phyloP scores from a whole-genome alignment of 305 asterid species.

The Stenogyne calaminthoides region DNA sequence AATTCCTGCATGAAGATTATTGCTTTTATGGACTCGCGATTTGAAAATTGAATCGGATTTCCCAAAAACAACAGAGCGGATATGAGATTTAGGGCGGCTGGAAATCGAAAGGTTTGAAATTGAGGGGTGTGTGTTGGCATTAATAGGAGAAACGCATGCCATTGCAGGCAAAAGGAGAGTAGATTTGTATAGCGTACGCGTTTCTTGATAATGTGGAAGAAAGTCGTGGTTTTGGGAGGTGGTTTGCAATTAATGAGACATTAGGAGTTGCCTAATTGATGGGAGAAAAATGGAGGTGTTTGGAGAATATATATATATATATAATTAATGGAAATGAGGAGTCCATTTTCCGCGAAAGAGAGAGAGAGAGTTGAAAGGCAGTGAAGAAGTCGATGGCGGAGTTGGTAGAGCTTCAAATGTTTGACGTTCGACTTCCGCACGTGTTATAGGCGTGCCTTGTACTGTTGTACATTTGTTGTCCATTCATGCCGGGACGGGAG shows the following conservation, averaged over 20 bases:
- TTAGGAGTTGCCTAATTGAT: neutral
- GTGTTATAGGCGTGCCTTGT: too few species aligned
- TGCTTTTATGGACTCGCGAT: conserved; percentile 1
- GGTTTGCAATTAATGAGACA: neutral
- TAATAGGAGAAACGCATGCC: conserved; percentile 44
- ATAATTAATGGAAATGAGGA: too few species aligned
- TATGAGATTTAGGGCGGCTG: conserved; percentile 25
- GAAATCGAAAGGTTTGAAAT: conserved; percentile 24
- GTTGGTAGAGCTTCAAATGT: too few species aligned
- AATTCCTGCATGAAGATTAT: conserved; percentile 19
- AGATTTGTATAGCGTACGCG: neutral
- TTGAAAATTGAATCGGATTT: conserved; percentile 10
- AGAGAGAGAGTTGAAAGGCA: too few species aligned
- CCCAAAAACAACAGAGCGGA: conserved; percentile 27
- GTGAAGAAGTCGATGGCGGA: too few species aligned
- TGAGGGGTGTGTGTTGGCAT: conserved; percentile 15
- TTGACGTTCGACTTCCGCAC: too few species aligned
- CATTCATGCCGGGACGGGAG: too few species aligned
- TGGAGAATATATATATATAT: neutral
- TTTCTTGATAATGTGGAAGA: neutral
- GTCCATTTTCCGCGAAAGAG: too few species aligned
- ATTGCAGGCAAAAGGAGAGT: conserved; percentile 19
- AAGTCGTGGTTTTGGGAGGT: neutral
- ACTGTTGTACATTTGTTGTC: too few species aligned
- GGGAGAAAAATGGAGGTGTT: neutral